Conservation (phyloP, 768 basidiomycete genomes). For the Lentinula edodes region DNA sequence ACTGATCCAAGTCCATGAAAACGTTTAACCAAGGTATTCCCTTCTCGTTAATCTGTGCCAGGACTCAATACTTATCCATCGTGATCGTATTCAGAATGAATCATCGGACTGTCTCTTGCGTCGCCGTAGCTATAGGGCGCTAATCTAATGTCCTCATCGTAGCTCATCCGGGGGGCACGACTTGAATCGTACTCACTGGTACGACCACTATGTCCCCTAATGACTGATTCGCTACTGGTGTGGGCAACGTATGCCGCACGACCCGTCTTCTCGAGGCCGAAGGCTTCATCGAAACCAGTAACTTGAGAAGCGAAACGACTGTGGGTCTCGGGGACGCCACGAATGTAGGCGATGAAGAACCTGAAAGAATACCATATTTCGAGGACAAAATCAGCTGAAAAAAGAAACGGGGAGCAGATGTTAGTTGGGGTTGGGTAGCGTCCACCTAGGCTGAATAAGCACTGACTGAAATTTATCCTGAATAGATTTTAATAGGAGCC, state of each 20-base stretch:
- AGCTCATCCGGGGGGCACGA: constrained; percentile 19
- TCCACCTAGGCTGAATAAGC: too few species aligned
- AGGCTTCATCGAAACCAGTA: constrained; percentile 17
- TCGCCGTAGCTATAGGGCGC: constrained; percentile 26
- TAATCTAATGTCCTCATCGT: constrained; percentile 35
- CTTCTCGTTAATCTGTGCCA: background rate
- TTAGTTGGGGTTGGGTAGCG: background rate
- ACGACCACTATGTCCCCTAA: background rate
- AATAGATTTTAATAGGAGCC: constrained; percentile 6
- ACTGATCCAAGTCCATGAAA: background rate
- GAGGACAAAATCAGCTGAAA: constrained; percentile 44
- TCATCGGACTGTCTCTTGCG: background rate
- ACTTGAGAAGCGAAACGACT: background rate
- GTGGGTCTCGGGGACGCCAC: constrained; percentile 12
- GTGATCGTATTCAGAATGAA: background rate
- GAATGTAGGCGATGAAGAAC: constrained; percentile 42
- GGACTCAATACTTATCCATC: background rate
- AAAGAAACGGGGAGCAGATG: background rate
- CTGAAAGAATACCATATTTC: constrained; percentile 49
- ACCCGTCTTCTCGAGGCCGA: constrained; percentile 18
- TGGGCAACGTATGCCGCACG: constrained; percentile 11
- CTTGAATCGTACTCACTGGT: constrained; percentile 10
- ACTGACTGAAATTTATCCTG: constrained; percentile 30
- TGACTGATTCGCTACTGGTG: constrained; percentile 3
- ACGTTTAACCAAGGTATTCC: background rate